phyloP scores from a whole-genome alignment of 371 early-diverging fungal genomes.

The Synchytrium microbalum region DNA sequence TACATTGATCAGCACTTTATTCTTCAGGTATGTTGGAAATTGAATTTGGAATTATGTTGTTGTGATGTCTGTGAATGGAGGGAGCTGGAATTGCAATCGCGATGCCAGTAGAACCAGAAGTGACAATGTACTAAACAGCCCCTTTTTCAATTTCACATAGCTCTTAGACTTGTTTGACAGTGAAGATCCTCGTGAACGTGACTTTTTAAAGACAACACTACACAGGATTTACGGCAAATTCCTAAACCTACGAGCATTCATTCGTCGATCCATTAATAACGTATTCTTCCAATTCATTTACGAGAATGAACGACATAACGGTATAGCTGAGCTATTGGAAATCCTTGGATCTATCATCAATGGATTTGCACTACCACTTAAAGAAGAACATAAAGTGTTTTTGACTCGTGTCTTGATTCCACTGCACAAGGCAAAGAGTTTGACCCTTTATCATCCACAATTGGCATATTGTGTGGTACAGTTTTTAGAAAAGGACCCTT shows the following conservation, averaged over 20 bases:
- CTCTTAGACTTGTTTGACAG: constrained; percentile 91
- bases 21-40: constrained; percentile 51
- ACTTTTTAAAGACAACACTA: constrained; percentile 92
- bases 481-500: constrained; percentile 92
- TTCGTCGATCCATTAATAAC: constrained; percentile 91
- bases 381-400: constrained; percentile 95
- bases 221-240: constrained; percentile 97
- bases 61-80: neutral
- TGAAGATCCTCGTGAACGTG: constrained; percentile 95
- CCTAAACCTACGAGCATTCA: constrained; percentile 87
- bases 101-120: neutral
- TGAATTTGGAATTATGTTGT: constrained; percentile 12
- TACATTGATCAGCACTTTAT: constrained; percentile 92
- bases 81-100: neutral
- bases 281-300: constrained; percentile 95
- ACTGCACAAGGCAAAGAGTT: constrained; percentile 83
- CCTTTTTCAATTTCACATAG: constrained; percentile 36
- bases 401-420: constrained; percentile 84
- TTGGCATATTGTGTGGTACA: constrained; percentile 95
- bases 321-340: constrained; percentile 93
- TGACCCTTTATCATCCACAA: constrained; percentile 89
- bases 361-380: constrained; percentile 93
- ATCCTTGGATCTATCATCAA: constrained; percentile 97
- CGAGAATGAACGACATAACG: constrained; percentile 91
- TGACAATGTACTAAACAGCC: constrained; percentile 6